Conservation (phyloP, 2,329 filamentous ascomycete species). For the Microdochium bolleyi region DNA sequence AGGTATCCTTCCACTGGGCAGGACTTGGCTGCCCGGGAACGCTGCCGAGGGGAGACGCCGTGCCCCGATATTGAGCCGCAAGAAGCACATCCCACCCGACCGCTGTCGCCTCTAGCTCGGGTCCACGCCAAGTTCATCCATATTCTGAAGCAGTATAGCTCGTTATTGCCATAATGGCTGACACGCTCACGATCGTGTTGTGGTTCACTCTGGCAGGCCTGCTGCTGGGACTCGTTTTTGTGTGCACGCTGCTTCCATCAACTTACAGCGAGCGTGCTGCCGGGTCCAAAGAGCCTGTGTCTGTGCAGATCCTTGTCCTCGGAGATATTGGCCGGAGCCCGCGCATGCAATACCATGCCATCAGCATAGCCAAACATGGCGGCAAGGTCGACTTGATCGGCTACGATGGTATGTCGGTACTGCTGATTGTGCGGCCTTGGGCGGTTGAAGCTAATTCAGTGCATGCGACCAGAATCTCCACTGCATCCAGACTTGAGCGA, state of each 20-base stretch:
- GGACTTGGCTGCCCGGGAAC: no score
- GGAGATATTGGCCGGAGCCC: slow-evolving; percentile 94
- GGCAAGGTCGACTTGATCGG: slow-evolving; percentile 79
- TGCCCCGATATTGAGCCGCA: no score
- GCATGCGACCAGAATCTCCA: slow-evolving; percentile 54
- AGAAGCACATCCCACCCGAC: not conserved
- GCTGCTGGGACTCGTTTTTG: slow-evolving; percentile 18
- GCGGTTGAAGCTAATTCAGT: slow-evolving; percentile 6
- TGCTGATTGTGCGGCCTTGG: not conserved
- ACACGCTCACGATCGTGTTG: slow-evolving; percentile 15
- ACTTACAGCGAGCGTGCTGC: slow-evolving; percentile 27
- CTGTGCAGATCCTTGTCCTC: slow-evolving; percentile 78
- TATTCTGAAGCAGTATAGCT: no score
- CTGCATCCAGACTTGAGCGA: slow-evolving; percentile 69
- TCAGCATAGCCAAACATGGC: slow-evolving; percentile 81
- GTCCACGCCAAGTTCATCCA: no score
- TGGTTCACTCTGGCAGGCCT: slow-evolving; percentile 12
- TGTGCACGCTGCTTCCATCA: slow-evolving; percentile 24
- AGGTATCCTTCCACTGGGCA: no score
- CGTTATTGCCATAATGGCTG: slow-evolving; percentile 13
- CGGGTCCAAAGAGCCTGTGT: slow-evolving; percentile 15
- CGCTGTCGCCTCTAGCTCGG: no score
- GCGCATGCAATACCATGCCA: slow-evolving; percentile 96
- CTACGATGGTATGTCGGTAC: slow-evolving; percentile 59
- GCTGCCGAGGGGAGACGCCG: no score